Conservation (phyloP, 2,329 filamentous ascomycete species). For the Hypoxylon sp. region DNA sequence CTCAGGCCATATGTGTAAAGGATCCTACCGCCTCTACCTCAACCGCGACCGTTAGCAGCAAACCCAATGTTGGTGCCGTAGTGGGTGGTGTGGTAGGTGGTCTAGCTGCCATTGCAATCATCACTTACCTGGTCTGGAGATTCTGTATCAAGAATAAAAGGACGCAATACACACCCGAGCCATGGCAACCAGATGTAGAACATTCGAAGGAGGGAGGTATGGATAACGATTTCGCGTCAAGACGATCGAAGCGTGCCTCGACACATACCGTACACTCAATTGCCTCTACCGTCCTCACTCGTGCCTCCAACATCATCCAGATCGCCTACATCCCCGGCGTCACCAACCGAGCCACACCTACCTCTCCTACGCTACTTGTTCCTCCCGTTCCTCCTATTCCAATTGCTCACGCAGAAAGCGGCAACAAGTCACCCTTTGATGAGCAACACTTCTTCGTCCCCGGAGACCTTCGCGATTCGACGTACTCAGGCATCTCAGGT, state of each 20-base stretch:
- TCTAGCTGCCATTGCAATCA: slow-evolving; percentile 74
- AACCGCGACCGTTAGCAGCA: slow-evolving; percentile 44
- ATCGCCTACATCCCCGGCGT: slow-evolving; percentile 99
- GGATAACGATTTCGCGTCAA: slow-evolving; percentile 50
- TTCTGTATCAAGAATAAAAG: slow-evolving; percentile 86
- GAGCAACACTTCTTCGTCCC: slow-evolving; percentile 96
- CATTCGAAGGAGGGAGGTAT: slow-evolving; percentile 54
- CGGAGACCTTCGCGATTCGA: slow-evolving; percentile 87
- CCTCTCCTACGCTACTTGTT: slow-evolving; percentile 81
- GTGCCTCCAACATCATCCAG: slow-evolving; percentile 98
- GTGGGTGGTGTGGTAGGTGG: slow-evolving; percentile 92
- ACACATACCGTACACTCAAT: slow-evolving; percentile 90
- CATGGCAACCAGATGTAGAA: slow-evolving; percentile 63
- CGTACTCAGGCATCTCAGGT: slow-evolving; percentile 80
- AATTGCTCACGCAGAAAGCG: slow-evolving; percentile 66
- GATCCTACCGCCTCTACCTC: slow-evolving; percentile 36
- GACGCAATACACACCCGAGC: slow-evolving; percentile 65
- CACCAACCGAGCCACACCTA: slow-evolving; percentile 86
- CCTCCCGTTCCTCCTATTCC: slow-evolving; percentile 96
- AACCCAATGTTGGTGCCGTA: slow-evolving; percentile 82
- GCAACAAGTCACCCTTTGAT: slow-evolving; percentile 65
- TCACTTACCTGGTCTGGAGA: slow-evolving; percentile 85
- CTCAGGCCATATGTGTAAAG: slow-evolving; percentile 56
- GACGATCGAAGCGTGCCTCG: slow-evolving; percentile 73
- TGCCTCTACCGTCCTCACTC: slow-evolving; percentile 92